A percentile compares a stretch with the other conserved stretches of the same genome.
These are phyloP conservation scores for Solanum habrochaites DNA, from an alignment of 257 asterid species.

Conservation along the genomic window DNA sequence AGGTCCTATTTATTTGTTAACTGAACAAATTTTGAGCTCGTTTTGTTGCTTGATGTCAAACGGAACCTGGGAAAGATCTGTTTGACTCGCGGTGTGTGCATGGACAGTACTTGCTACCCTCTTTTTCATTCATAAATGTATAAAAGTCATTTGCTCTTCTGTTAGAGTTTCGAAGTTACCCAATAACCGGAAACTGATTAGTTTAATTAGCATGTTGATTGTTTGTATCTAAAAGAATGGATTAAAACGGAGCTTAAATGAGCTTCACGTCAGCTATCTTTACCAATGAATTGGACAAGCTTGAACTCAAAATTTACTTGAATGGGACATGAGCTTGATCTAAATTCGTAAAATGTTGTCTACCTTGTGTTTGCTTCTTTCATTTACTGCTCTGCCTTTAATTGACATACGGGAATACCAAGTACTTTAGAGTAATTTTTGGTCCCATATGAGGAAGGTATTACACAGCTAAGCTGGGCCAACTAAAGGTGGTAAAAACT, in stretches of 20 bases:
- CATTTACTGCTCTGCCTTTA: neutral
- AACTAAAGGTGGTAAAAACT: neutral
- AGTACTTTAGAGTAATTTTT: neutral
- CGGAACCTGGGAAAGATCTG: neutral
- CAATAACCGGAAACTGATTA: neutral
- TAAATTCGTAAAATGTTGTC: neutral
- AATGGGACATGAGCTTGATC: neutral
- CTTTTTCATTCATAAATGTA: neutral
- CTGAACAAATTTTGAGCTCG: neutral
- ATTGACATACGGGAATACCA: neutral
- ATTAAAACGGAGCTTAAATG: neutral
- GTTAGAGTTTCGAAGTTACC: neutral
- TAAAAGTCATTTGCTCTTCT: neutral
- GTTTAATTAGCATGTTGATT: neutral
- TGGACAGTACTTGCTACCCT: neutral
- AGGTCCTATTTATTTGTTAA: neutral
- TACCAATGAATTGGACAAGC: neutral
- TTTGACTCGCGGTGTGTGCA: neutral
- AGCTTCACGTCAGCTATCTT: neutral
- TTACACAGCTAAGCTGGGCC: neutral
- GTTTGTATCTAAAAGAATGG: neutral
- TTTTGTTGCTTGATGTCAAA: neutral
- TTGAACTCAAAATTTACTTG: neutral
- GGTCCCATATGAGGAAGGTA: neutral
- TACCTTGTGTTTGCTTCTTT: neutral